phyloP scores from a whole-genome alignment of 352 stramenopile species.

The Pythium dissimile region DNA sequence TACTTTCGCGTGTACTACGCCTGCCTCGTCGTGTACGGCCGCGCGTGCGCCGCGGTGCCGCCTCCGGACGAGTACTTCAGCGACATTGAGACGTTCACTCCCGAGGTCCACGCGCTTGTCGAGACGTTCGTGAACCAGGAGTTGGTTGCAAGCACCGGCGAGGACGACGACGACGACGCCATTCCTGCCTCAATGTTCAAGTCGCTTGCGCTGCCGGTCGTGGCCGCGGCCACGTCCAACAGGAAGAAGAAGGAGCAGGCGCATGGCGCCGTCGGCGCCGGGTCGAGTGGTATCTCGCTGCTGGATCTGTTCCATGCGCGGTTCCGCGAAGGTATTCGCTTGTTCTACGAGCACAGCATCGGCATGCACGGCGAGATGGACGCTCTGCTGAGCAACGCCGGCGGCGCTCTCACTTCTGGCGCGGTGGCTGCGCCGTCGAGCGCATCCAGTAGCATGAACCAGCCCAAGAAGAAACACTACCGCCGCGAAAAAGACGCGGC shows the following conservation, averaged over 20 bases:
- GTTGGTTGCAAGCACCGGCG: conserved; percentile 18
- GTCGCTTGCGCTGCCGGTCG: conserved; percentile 37
- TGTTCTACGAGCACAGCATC: conserved; percentile 79
- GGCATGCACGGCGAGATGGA: conserved; percentile 83
- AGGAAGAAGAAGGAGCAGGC: conserved; percentile 20
- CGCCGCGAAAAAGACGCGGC: conserved; percentile 22
- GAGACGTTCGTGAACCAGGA: conserved; percentile 64
- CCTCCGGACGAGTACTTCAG: conserved; percentile 52
- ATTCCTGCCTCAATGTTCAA: conserved; percentile 25
- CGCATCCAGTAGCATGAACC: conserved; percentile 62
- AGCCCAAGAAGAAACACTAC: conserved; percentile 24
- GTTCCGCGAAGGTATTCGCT: conserved; percentile 57
- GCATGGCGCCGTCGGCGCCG: background rate
- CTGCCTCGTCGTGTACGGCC: conserved; percentile 66
- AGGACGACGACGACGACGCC: conserved; percentile 4
- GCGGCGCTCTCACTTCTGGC: conserved; percentile 23
- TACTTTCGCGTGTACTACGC: conserved; percentile 82
- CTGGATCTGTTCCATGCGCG: conserved; percentile 58
- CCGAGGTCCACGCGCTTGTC: conserved; percentile 31
- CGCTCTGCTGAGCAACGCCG: conserved; percentile 39
- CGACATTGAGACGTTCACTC: conserved; percentile 47
- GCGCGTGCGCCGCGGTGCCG: conserved; percentile 54
- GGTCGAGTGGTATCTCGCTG: conserved; percentile 36
- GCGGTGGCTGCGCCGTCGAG: conserved; percentile 24
- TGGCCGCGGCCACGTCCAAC: background rate